A percentile compares a stretch with the other conserved stretches of the same genome.
Evolutionary conservation across 2,329 filamentous ascomycete species (phyloP).

Genomic region (Epichloe typhina): DNA sequence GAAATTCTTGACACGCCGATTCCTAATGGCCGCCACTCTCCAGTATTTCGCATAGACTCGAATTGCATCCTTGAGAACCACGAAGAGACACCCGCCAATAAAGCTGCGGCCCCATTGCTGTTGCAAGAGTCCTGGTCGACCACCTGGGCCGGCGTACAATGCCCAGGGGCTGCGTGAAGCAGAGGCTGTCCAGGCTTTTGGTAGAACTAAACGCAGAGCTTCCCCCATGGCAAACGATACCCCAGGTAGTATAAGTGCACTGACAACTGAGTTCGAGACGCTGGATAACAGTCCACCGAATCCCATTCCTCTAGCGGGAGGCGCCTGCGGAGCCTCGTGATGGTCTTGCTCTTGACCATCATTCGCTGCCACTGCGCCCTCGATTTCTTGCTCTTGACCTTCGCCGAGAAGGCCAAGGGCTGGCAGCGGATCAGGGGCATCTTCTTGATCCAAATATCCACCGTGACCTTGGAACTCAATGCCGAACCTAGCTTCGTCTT

Average conservation of each 20-base stretch:
- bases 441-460: not conserved
- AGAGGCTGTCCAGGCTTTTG: slow-evolving; percentile 49
- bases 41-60: slow-evolving; percentile 51
- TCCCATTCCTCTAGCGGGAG: slow-evolving; percentile 20
- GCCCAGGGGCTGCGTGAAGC: slow-evolving; percentile 16
- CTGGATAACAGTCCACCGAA: slow-evolving; percentile 26
- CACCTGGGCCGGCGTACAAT: slow-evolving; percentile 8
- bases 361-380: not conserved
- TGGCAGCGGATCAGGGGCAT: not conserved
- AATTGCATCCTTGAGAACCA: slow-evolving; percentile 63
- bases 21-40: slow-evolving; percentile 40
- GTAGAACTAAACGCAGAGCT: slow-evolving; percentile 54
- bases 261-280: slow-evolving; percentile 36
- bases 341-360: slow-evolving; percentile 11
- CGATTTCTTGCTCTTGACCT: not conserved
- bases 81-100: slow-evolving; percentile 75
- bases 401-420: not conserved
- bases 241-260: slow-evolving; percentile 61
- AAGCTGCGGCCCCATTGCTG: slow-evolving; percentile 81
- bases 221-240: slow-evolving; percentile 67
- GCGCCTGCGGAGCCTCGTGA: slow-evolving; percentile 22
- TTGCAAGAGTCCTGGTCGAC: slow-evolving; percentile 57
- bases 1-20: slow-evolving; percentile 41
- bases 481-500: not conserved
- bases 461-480: not conserved